Evolutionary conservation across 345 rosid genomes (phyloP), one percentile per base, ranked within the genome.

Genomic region (Pugionium cornutum): DNA sequence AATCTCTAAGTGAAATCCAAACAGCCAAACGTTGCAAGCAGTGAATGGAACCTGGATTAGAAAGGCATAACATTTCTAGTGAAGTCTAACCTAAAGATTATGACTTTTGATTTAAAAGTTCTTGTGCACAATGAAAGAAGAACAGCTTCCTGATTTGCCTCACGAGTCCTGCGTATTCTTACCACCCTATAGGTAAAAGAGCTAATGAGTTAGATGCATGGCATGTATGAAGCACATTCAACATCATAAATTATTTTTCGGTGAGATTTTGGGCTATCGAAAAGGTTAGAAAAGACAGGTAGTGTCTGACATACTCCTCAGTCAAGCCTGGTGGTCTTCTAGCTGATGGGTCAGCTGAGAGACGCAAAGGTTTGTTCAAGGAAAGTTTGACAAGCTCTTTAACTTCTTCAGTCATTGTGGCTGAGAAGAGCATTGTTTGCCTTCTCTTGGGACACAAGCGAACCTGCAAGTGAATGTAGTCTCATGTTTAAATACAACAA

Each of bases 341-440:
- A 44, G 99, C 74, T 53, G 96, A 83, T 46, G 97, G 97, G 60
- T 94, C 99, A 67, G 99, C 99, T 60, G 99, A 85, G 48, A 90
- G 91, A 9, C 99, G 95, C 75, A 94, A n/a, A 9, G 99, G 99
- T 81, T 78, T 90, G 67, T 85, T 79, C 75, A 88, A 78, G 46
- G 98, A 92, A 62, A 92, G 91, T 80, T 86, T 83, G 70, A 89
- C 82, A 70, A 92, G 97, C 62, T 89, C 91, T 69, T 86, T 81
- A 73, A 92, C 92, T 72, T 92, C 94, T 78, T 89, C 96, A 26
- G 96, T 94, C 99, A 90, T 88, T 46, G 99, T 94, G 67, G 99
- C 99, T 40, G 97, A 90, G 79, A 94, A 94, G 62, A 94, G 79
- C 96, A 90, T 78, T 4, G 99, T 94, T 73, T 94, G 99, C 82